Base-by-base conservation (phyloP, 2,329 filamentous ascomycete genomes). In the Exophiala sp. region DNA sequence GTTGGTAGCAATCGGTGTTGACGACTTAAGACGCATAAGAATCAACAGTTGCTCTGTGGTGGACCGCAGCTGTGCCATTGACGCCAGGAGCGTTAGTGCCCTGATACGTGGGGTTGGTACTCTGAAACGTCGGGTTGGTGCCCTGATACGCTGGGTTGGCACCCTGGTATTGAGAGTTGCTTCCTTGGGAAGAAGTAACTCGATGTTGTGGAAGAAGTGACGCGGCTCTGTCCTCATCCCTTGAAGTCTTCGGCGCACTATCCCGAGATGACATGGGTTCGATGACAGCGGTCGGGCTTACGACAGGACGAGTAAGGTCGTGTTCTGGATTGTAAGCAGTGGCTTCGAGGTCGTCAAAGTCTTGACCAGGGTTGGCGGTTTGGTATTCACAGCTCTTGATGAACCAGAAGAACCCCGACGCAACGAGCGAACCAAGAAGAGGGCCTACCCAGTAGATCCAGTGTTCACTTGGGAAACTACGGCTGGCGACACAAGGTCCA, bases 381-480 rank as follows among this genome's bases (percentile, higher is more conserved):
- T 75, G 63, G 55, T 74, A 76, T 50, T 68, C 69, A 52, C 73
- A 66, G 18, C 70, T 66, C 63, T 75, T 74, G 57, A 81, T 71
- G 54, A 79, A 68, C 50, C 62, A 66, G 58, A 76, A 81, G 61
- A 80, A 78, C 6, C 69, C 72, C 3, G 74, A 72, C 0, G 78
- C 78, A 3, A 80, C 65, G 5, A 77, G 65, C 0, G 75, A 68
- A 0, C 76, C 76, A 1, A 77, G 66, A 3, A 72, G 47, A 1
- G 76, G 76, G 1, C 75, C 75, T 33, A 77, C 64, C 73, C 75
- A 78, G 65, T 78, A 78, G 54, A 78, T 77, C 75, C 75, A 78
- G 48, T 77, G 62, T 50, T 63, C 60, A 32, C 44, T 51, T 1
- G 72, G 69, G 63, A 78, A 78, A 10, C 63, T 65, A 33, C 69